Evolutionary conservation across 1,284 basidiomycete genomes (phyloP).

Genomic region (Trichosporon faecale): DNA sequence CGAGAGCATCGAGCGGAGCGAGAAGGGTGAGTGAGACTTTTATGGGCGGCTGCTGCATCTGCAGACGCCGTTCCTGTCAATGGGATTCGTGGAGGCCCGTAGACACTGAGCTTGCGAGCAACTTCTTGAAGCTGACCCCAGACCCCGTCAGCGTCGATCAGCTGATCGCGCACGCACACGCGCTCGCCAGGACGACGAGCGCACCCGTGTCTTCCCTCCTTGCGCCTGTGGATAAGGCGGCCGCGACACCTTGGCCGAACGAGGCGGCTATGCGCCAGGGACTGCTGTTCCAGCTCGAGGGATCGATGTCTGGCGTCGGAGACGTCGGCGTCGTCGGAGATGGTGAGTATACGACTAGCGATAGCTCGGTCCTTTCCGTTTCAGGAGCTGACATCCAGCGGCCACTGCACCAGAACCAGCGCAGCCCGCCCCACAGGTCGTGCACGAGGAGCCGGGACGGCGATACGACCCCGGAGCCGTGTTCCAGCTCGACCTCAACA

Average conservation of each 20-base stretch:
- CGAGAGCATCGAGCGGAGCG: slow-evolving; percentile 34
- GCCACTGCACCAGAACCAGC: background rate
- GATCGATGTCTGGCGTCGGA: slow-evolving; percentile 45
- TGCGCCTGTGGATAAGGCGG: slow-evolving; percentile 30
- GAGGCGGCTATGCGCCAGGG: slow-evolving; percentile 46
- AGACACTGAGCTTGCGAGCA: no score
- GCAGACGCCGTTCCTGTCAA: no score
- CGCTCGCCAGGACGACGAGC: slow-evolving; percentile 37
- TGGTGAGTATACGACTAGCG: slow-evolving; percentile 27
- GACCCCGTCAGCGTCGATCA: slow-evolving; percentile 32
- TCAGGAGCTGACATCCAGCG: slow-evolving; percentile 11
- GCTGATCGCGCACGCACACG: slow-evolving; percentile 40
- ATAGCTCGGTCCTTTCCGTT: no score
- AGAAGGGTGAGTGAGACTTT: slow-evolving; percentile 31
- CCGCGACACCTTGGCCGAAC: slow-evolving; percentile 43
- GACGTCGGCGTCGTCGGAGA: slow-evolving; percentile 36
- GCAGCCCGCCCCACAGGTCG: slow-evolving; percentile 16
- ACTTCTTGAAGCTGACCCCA: slow-evolving; percentile 18
- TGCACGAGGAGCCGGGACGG: slow-evolving; percentile 37
- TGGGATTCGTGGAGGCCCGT: no score
- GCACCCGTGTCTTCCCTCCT: slow-evolving; percentile 39
- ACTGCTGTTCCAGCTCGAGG: slow-evolving; percentile 43
- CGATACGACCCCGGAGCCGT: slow-evolving; percentile 42
- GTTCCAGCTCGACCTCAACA: slow-evolving; percentile 44
- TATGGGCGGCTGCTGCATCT: background rate